These are phyloP conservation scores for Maudiozyma turicensis DNA, from an alignment of 805 yeast species.

Conservation along the genomic window DNA sequence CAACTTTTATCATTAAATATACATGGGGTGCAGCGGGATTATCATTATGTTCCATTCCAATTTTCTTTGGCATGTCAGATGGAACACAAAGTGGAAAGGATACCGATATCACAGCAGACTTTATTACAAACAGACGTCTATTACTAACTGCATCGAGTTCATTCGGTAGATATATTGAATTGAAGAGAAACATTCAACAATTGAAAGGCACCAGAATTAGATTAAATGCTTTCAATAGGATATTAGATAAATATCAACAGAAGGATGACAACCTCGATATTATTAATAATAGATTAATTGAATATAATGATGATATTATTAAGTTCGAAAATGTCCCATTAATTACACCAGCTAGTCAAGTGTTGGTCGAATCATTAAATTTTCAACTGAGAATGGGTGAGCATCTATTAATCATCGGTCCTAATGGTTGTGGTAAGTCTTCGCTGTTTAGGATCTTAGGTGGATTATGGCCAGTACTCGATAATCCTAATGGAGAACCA, in stretches of 20 bases:
- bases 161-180: slow-evolving; percentile 73
- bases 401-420: slow-evolving; percentile 84
- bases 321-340: slow-evolving; percentile 70
- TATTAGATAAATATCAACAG: slow-evolving; percentile 34
- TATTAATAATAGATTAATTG: slow-evolving; percentile 17
- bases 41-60: slow-evolving; percentile 78
- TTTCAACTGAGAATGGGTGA: slow-evolving; percentile 74
- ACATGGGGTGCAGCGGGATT: slow-evolving; percentile 95
- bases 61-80: slow-evolving; percentile 45
- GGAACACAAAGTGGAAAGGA: slow-evolving; percentile 5
- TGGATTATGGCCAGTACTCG: slow-evolving; percentile 81
- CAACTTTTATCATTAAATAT: slow-evolving; percentile 81
- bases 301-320: slow-evolving; percentile 48
- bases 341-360: slow-evolving; percentile 75
- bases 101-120: slow-evolving; percentile 57
- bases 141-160: slow-evolving; percentile 80
- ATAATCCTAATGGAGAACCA: slow-evolving; percentile 52
- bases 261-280: background rate
- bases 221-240: slow-evolving; percentile 58
- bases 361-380: slow-evolving; percentile 52
- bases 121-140: slow-evolving; percentile 79
- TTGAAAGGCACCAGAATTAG: slow-evolving; percentile 74
- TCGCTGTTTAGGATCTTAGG: slow-evolving; percentile 85
- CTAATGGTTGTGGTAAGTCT: slow-evolving; percentile 94
- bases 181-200: slow-evolving; percentile 77